Conservation (phyloP, 73 alveolate genomes). For the Paramecium sonneborni region DNA sequence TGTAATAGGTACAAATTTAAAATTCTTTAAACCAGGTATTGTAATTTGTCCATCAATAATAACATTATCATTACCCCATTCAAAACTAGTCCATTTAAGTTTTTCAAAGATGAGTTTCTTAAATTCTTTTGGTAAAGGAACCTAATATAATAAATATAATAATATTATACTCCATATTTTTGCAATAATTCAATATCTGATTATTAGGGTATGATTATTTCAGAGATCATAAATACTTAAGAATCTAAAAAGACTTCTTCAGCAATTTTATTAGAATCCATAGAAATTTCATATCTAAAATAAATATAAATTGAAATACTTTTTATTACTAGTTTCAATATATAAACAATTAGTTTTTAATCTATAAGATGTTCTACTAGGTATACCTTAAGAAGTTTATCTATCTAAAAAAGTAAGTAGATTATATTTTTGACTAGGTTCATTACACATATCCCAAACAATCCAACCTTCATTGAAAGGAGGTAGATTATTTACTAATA, state of each 20-base stretch:
- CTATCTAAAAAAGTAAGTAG: slow-evolving; percentile 13
- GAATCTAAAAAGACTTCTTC: slow-evolving; percentile 40
- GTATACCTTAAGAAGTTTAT: background rate
- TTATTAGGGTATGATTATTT: background rate
- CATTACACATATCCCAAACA: slow-evolving; percentile 54
- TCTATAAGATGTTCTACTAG: background rate
- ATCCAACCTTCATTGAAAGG: slow-evolving; percentile 53
- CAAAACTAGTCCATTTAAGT: background rate
- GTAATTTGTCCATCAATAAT: background rate
- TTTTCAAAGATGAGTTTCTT: background rate
- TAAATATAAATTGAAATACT: background rate
- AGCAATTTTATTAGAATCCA: background rate
- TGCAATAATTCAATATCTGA: background rate
- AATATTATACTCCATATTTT: slow-evolving; percentile 43
- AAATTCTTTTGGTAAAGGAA: background rate
- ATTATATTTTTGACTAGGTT: slow-evolving; percentile 33
- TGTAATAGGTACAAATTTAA: background rate
- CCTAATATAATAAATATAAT: too few relatives aligned
- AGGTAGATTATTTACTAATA: slow-evolving; percentile 25
- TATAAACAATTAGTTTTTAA: slow-evolving; percentile 5
- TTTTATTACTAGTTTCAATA: background rate
- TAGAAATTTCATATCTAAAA: slow-evolving; percentile 2
- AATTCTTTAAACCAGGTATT: background rate
- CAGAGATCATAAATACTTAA: background rate
- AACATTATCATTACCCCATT: slow-evolving; percentile 11